Base-by-base conservation (phyloP, 441 rosid species). In the Populus hybrid region DNA sequence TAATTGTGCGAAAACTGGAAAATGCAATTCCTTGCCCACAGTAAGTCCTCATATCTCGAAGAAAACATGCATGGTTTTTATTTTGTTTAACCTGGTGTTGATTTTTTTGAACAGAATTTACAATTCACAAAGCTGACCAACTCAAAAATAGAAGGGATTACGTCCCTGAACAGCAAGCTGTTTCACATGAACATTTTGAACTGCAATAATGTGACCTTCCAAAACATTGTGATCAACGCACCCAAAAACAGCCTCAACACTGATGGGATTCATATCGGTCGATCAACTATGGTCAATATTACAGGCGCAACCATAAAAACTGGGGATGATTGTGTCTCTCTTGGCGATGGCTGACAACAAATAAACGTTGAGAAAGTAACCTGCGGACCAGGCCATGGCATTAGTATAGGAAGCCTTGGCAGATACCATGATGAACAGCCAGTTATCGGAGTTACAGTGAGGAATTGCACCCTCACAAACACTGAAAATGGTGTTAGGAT, bases 351-450 rank as follows among this genome's bases (percentile, higher is more conserved):
- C 9, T 76, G 35, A 71, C 42, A 74, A 21, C 56, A 84, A 24
- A 29, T 90, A 20, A 38, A 11, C 6, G 21, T 87, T 14, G 36
- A 67, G 12, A 68, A 63, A 35, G 87, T 87, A 1, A 74, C 69
- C 0, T 88, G 91, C 23, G 91, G 93, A 70, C 91, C 91, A 0
- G 90, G 92, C 7, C 91, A 89, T n/a, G 90, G 92, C 6, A 82
- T 88, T 50, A 86, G 90, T 35, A 61, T 88, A 0, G 91, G 91
- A 31, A 89, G 92, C 61, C 83, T 89, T 4, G 93, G 93, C 24
- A 80, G 74, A 24, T 74, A 72, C 56, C 28, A 26, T 0, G 16
- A 73, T 1, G 91, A 90, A 74, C 78, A 69, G 6, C 84, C 87
- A 0, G 90, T 90, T 1, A 2, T 7, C 2, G 86, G 85, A 29